phyloP scores from a whole-genome alignment of 441 rosid genomes.

The Brassica hybrid region DNA sequence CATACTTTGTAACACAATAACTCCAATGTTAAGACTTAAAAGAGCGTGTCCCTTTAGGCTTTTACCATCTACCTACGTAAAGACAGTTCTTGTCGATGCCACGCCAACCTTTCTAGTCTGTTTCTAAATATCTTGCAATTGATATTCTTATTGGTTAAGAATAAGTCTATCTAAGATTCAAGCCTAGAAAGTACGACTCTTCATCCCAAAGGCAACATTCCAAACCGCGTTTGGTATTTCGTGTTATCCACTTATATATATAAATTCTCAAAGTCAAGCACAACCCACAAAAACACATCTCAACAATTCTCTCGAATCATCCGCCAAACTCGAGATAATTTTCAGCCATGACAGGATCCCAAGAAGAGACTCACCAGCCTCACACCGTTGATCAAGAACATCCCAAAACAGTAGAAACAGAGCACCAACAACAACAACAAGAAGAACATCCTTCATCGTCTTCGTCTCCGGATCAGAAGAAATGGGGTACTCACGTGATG shows the following conservation, averaged over 20 bases:
- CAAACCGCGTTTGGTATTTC: constrained; percentile 21
- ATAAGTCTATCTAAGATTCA: neutral
- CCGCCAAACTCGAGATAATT: neutral
- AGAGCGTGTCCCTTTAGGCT: neutral
- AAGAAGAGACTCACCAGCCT: constrained; percentile 27
- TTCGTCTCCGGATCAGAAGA: constrained; percentile 47
- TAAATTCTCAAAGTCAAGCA: neutral
- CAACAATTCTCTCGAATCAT: constrained; percentile 21
- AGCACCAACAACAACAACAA: neutral
- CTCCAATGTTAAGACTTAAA: neutral
- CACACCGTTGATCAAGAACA: constrained; percentile 28
- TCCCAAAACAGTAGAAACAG: constrained; percentile 32
- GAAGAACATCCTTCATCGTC: constrained; percentile 23
- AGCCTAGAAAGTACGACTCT: constrained; percentile 14
- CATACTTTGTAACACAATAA: neutral
- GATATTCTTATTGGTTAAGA: constrained; percentile 29
- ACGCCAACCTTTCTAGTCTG: constrained; percentile 8
- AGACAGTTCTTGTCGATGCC: neutral
- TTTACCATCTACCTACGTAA: neutral
- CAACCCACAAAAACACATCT: neutral
- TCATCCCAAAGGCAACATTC: neutral
- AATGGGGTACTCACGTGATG: constrained; percentile 86
- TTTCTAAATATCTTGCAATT: neutral
- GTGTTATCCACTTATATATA: constrained; percentile 2
- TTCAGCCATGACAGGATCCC: constrained; percentile 50